Evolutionary conservation across 2,329 filamentous ascomycete genomes (phyloP).

Genomic region (Arthrobotrys iridis): DNA sequence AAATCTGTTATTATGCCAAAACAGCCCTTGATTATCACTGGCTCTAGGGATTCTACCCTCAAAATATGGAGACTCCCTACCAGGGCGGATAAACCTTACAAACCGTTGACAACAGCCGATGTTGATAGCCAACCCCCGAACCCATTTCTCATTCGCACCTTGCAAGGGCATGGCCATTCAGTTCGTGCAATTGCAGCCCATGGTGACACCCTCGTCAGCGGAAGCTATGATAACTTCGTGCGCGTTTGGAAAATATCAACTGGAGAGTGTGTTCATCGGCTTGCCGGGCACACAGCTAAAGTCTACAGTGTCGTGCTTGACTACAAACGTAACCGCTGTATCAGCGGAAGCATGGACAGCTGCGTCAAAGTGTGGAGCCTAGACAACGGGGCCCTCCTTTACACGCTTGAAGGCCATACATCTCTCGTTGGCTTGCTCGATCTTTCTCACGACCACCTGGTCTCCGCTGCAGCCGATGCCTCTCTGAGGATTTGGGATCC

Average conservation of each 20-base stretch:
- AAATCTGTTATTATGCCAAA: slow-evolving; percentile 87
- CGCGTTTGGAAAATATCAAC: slow-evolving; percentile 98
- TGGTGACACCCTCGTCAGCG: slow-evolving; percentile 94
- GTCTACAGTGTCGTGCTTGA: slow-evolving; percentile 98
- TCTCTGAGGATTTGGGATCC: slow-evolving; percentile 98
- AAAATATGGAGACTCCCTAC: slow-evolving; percentile 94
- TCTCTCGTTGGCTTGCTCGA: slow-evolving; percentile 92
- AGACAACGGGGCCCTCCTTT: slow-evolving; percentile 81
- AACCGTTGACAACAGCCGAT: slow-evolving; percentile 56
- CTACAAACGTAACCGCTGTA: slow-evolving; percentile 89
- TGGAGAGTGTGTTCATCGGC: slow-evolving; percentile 82
- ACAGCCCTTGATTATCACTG: slow-evolving; percentile 95
- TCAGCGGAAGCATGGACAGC: slow-evolving; percentile 98
- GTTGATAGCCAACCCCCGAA: slow-evolving; percentile 64
- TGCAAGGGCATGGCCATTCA: slow-evolving; percentile 88
- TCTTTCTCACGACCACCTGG: slow-evolving; percentile 85
- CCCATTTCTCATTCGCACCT: slow-evolving; percentile 89
- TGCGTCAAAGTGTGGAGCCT: slow-evolving; percentile 98
- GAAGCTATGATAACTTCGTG: slow-evolving; percentile 94
- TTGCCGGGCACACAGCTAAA: slow-evolving; percentile 88
- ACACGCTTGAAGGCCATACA: slow-evolving; percentile 91
- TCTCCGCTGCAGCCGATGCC: slow-evolving; percentile 93
- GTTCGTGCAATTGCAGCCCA: slow-evolving; percentile 95
- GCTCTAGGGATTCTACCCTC: slow-evolving; percentile 91
- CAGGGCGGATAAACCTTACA: slow-evolving; percentile 66